Evolutionary conservation across 345 rosid genomes (phyloP).

Genomic region (Gossypium herbaceum): DNA sequence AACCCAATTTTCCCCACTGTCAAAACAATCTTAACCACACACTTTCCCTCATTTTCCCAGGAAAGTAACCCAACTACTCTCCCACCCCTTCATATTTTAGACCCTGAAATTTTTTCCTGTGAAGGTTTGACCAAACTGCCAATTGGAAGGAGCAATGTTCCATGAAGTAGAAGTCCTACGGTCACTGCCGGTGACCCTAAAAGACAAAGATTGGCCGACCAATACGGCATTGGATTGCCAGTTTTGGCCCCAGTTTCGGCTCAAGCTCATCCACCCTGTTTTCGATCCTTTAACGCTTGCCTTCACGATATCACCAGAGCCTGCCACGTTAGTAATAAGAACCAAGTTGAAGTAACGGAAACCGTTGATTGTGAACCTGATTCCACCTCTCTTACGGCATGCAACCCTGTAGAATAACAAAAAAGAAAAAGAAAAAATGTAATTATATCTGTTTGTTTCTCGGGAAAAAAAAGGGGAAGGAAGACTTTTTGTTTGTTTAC

Average conservation of each 20-base stretch:
- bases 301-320: slow-evolving; percentile 54
- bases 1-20: not conserved
- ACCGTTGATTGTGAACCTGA: slow-evolving; percentile 68
- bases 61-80: too few relatives aligned
- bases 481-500: slow-evolving; percentile 17
- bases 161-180: slow-evolving; percentile 65
- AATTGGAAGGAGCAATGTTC: slow-evolving; percentile 59
- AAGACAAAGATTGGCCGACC: slow-evolving; percentile 45
- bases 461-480: not conserved
- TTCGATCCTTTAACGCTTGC: slow-evolving; percentile 51
- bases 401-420: slow-evolving; percentile 33
- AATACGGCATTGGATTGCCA: slow-evolving; percentile 64
- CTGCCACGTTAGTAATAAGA: slow-evolving; percentile 61
- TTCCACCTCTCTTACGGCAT: slow-evolving; percentile 58
- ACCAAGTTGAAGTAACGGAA: slow-evolving; percentile 70
- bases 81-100: not conserved
- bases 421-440: not conserved
- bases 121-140: slow-evolving; percentile 84
- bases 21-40: slow-evolving; percentile 3
- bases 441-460: not conserved
- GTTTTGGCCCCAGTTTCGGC: slow-evolving; percentile 76
- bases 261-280: slow-evolving; percentile 58
- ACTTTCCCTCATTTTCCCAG: not conserved
- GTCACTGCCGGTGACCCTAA: slow-evolving; percentile 69
- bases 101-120: slow-evolving; percentile 67